phyloP scores from a whole-genome alignment of 768 basidiomycete genomes.

The Mycena venus region DNA sequence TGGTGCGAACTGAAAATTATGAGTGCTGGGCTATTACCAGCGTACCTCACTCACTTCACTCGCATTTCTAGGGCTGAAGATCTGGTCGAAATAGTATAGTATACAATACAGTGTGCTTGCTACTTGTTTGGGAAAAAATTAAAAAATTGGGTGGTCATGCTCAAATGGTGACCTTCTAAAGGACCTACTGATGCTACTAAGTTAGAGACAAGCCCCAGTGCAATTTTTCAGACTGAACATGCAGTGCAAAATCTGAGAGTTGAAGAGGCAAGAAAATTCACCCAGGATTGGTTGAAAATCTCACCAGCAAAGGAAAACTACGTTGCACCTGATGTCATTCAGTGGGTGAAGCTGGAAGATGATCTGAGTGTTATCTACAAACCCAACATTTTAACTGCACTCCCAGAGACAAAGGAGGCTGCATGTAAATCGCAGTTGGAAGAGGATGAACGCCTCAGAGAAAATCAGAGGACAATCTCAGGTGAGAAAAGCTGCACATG shows the following conservation, averaged over 20 bases:
- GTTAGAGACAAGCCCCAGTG: background rate
- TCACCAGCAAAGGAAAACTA: background rate
- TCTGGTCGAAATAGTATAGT: too few relatives aligned
- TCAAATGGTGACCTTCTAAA: background rate
- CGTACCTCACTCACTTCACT: too few relatives aligned
- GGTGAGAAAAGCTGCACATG: background rate
- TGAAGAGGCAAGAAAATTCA: background rate
- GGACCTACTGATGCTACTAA: background rate
- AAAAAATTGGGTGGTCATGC: background rate
- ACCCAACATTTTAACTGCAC: background rate
- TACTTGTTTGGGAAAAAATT: background rate
- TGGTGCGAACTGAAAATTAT: too few relatives aligned
- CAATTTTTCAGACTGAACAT: background rate
- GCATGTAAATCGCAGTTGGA: background rate
- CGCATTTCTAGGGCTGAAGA: too few relatives aligned
- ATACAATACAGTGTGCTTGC: background rate
- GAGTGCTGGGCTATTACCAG: too few relatives aligned
- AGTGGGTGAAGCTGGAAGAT: background rate
- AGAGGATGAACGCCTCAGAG: background rate
- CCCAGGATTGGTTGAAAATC: background rate
- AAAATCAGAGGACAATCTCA: background rate
- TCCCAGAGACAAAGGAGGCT: background rate
- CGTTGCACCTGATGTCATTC: background rate
- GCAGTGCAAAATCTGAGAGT: background rate
- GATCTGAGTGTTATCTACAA: background rate